Conservation (phyloP, 2,329 filamentous ascomycete species). For the Talaromyces albobiverticillius region DNA sequence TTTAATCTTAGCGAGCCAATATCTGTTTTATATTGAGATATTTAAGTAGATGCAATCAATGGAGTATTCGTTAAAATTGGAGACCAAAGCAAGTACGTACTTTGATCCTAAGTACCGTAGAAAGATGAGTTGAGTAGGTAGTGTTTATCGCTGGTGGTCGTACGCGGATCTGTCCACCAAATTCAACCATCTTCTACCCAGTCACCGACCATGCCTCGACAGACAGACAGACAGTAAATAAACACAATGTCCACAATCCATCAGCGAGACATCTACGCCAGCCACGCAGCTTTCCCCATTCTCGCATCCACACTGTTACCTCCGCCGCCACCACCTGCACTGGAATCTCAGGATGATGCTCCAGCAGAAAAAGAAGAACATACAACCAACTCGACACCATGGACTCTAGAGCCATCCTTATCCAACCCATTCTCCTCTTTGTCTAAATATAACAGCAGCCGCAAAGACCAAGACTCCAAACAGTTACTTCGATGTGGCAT, state of each 20-base stretch:
- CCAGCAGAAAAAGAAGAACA: no score
- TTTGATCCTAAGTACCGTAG: no score
- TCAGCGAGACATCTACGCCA: constrained; percentile 20
- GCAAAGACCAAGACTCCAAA: neutral
- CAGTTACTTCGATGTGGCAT: constrained; percentile 26
- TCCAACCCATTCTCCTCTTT: constrained; percentile 19
- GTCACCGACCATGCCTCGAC: neutral
- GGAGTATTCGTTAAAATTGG: neutral
- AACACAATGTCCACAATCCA: neutral
- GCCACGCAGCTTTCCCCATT: constrained; percentile 29
- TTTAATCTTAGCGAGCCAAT: constrained; percentile 6
- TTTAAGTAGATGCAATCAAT: constrained; percentile 4
- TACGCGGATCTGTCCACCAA: no score
- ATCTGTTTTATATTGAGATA: constrained; percentile 1
- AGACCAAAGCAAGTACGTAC: no score
- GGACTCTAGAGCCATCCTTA: constrained; percentile 22
- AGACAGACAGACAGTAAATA: no score
- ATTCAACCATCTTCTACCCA: neutral
- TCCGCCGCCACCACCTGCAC: neutral
- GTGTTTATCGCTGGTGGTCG: no score
- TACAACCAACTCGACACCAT: constrained; percentile 14
- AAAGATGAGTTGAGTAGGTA: no score
- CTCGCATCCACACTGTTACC: constrained; percentile 30
- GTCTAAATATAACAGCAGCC: constrained; percentile 18
- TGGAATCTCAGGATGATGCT: no score